Evolutionary conservation across 2,329 filamentous ascomycete species (phyloP), one percentile per base, ranked within the genome.

Genomic region (Aspergillus novoparasiticus): DNA sequence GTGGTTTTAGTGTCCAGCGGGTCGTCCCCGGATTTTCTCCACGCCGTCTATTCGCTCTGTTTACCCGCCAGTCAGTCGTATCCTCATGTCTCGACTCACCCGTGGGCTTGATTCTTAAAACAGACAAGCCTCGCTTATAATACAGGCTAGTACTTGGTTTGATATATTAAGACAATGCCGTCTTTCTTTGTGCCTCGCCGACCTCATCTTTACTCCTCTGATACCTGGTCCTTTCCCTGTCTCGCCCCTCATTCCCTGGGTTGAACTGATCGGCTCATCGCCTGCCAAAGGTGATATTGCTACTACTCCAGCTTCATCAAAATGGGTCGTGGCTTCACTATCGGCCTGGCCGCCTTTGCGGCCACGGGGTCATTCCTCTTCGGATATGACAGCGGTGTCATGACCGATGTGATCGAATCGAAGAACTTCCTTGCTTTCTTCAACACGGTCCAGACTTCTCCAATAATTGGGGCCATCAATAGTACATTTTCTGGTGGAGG

Each of bases 401-500:
- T 70, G 68, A 70, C 68, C 16, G 68, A 86, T 71, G 86, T 86
- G 63, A 86, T 87, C 59, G 80, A 81, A n/a, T 84, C 82, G 11
- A 78, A 80, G 32, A 78, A 86, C 68, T 89, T 89, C 73, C 80
- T 88, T 21, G 63, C 71, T 1, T 86, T 84, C 71, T 89, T 90
- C 76, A 77, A 86, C 45, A 85, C 84, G 5, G 73, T 71, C 1
- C 81, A 75, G 30, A 79, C 78, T 1, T 82, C 82, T 69, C 77
- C 83, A 6, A 83, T 87, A 57, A 80, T 89, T 61, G 87, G 87
- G 12, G 87, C 87, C 23, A 86, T 89, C 72, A 87, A 88, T 70
- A 86, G 86, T 62, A 88, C 87, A 28, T 89, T 89, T 68, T 83
- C 82, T 16, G 85, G 84, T 5, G 85, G 85, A n/a, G 85, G 84